Base-by-base conservation (phyloP, 345 rosid species). In the Carallia brachiata region DNA sequence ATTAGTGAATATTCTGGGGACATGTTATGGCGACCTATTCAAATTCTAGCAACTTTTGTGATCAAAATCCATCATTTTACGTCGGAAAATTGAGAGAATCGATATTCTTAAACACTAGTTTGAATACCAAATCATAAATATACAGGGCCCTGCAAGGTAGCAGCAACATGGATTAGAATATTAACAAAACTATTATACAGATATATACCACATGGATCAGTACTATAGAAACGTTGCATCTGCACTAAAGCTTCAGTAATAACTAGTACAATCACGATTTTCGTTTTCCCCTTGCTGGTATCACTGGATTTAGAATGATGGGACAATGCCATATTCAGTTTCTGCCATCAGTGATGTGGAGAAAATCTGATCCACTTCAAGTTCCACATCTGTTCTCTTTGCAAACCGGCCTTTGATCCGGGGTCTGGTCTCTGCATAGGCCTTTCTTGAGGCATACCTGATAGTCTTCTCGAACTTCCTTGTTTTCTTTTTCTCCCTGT, bases 401-500 rank as follows among this genome's bases (percentile, higher is more conserved):
- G 92, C 97, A 36, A 95, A 95, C 53, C 97, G 65, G 15, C 99
- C 99, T 74, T 92, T 95, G 83, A 95, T 86, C 39, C 99, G 76
- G 9, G 97, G 99, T 64, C 99, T 85, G 56, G 88, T 86, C 76
- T 95, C 99, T 50, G 97, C 99, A 56, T 95, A 92, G 4, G 99
- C 97, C 80, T 95, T 92, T 77, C 99, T 86, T 13, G 97, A 95
- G 47, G 99, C 99, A 79, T 95, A 92, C 84, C 99, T 81, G 67
- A 92, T 95, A 16, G 99, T 95, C 83, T 95, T 95, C 80, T 87
- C 94, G 27, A 95, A 95, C 73, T 87, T 95, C 67, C 99, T 81
- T 0, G 79, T 79, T 84, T 95, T 95, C 90, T 87, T 95, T 77
- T 95, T 93, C 83, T 93, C 98, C 78, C 89, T 93, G 87, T 93